phyloP scores from a whole-genome alignment of 768 basidiomycete species.

The Gloeophyllum trabeum region DNA sequence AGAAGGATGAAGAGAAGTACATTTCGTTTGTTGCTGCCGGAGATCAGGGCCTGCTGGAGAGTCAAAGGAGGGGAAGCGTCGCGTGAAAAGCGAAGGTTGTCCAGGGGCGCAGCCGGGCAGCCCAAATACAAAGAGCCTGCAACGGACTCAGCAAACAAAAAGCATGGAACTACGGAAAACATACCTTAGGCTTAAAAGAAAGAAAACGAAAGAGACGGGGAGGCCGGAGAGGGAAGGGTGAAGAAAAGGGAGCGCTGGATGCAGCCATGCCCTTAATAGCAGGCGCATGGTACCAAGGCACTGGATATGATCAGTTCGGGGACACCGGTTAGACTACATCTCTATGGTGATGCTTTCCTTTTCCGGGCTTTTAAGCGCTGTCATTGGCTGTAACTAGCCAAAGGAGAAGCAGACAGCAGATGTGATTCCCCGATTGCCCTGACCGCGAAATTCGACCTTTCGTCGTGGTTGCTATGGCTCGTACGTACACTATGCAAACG shows the following conservation, averaged over 20 bases:
- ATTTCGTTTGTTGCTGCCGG: slow-evolving; percentile 25
- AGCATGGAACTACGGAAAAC: slow-evolving; percentile 1
- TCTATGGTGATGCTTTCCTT: too few species aligned
- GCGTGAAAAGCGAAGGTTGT: slow-evolving; percentile 27
- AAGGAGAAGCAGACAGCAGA: too few species aligned
- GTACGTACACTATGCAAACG: too few species aligned
- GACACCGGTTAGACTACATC: too few species aligned
- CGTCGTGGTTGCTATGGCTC: too few species aligned
- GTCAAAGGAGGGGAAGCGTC: slow-evolving; percentile 23
- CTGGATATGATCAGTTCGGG: too few species aligned
- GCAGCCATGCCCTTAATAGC: not conserved
- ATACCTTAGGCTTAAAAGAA: slow-evolving; percentile 9
- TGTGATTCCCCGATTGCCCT: too few species aligned
- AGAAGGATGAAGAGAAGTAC: slow-evolving; percentile 28
- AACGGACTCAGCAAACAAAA: slow-evolving; percentile 3
- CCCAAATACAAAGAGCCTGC: slow-evolving; percentile 43
- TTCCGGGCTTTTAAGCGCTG: too few species aligned
- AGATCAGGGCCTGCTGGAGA: slow-evolving; percentile 15
- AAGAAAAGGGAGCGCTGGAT: not conserved
- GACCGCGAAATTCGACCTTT: too few species aligned
- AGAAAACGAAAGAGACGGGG: slow-evolving; percentile 5
- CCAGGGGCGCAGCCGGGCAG: slow-evolving; percentile 65
- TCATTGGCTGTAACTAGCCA: too few species aligned
- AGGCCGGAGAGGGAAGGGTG: slow-evolving; percentile 5
- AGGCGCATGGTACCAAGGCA: too few species aligned